Evolutionary conservation across 2,329 filamentous ascomycete species (phyloP).

Genomic region (Colletotrichum eremochloae): DNA sequence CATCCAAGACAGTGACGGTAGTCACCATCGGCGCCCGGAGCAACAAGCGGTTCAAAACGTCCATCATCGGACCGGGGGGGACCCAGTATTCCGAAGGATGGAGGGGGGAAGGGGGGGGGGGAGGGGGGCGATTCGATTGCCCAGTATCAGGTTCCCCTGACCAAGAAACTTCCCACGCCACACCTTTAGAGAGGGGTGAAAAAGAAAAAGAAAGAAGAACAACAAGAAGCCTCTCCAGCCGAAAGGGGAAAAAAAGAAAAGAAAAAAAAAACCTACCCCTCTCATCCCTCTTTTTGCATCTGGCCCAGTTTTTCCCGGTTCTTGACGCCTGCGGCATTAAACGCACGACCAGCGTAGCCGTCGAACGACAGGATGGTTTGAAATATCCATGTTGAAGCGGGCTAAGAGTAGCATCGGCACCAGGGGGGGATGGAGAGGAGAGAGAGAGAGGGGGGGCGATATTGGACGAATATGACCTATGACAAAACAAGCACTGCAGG

Average conservation of each 20-base stretch:
- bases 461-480: constrained; percentile 36
- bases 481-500: constrained; percentile 35
- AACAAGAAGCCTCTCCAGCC: constrained; percentile 7
- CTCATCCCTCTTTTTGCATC: not conserved
- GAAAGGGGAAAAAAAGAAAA: not conserved
- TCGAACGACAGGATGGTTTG: constrained; percentile 41
- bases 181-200: constrained; percentile 5
- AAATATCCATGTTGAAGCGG: constrained; percentile 36
- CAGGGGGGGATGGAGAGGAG: not conserved
- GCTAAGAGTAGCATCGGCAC: constrained; percentile 32
- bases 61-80: not conserved
- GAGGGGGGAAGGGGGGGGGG: no score
- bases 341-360: constrained; percentile 40
- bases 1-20: not conserved
- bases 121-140: constrained; percentile 13
- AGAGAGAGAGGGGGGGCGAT: not conserved
- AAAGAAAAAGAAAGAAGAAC: not conserved
- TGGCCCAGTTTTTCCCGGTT: constrained; percentile 16
- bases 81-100: not conserved
- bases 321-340: constrained; percentile 40
- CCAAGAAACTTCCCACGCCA: constrained; percentile 28
- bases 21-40: constrained; percentile 8
- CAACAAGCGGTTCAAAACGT: constrained; percentile 26
- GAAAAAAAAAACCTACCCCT: not conserved
- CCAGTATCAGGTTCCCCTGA: constrained; percentile 22